Base-by-base conservation (phyloP, 2,329 filamentous ascomycete genomes). In the Venturia nashicola region DNA sequence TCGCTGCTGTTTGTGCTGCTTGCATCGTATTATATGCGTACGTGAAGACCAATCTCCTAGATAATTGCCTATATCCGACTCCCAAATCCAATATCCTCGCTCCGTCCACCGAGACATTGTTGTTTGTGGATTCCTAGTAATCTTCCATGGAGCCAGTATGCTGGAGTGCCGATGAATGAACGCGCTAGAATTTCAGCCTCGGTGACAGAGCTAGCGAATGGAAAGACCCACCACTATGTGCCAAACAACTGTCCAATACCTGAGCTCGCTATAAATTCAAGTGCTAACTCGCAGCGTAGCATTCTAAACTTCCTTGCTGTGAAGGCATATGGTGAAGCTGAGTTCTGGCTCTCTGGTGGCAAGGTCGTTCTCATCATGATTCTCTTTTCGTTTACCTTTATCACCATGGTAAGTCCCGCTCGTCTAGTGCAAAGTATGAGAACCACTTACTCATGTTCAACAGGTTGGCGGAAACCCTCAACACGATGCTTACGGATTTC, bases 261-360 rank as follows among this genome's bases (percentile, higher is more conserved):
- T 27, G 9, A 27, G 44, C 7, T 7, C 2, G 8, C 12, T 36
- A 6, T 12, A 36, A 5, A 36, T 18, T n/a, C 6, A 20, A 57
- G 11, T 44, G 59, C 40, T 54, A 18, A 61, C 18, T 16, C 27
- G 4, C 27, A 2, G 14, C 36, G 5, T 44, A 63, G 63, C 27
- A 72, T 73, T 5, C 67, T 79, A 11, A 80, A 80, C 65, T 67
- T 75, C 8, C 66, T 79, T 0, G 76, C 76, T 0, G 78, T 80
- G 0, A 68, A 71, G 5, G 75, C 72, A 62, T 80, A 76, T 64
- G 78, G 78, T 34, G 74, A 77, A 51, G 71, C 76, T 4, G 79
- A 80, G 67, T 80, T 80, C 65, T 79, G 76, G 69, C 70, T 79
- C 34, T 75, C 78, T 0, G 72, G 73, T 65, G 74, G 75, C 68